Conservation (phyloP, 768 basidiomycete species). For the Erythrobasidium yunnanense region DNA sequence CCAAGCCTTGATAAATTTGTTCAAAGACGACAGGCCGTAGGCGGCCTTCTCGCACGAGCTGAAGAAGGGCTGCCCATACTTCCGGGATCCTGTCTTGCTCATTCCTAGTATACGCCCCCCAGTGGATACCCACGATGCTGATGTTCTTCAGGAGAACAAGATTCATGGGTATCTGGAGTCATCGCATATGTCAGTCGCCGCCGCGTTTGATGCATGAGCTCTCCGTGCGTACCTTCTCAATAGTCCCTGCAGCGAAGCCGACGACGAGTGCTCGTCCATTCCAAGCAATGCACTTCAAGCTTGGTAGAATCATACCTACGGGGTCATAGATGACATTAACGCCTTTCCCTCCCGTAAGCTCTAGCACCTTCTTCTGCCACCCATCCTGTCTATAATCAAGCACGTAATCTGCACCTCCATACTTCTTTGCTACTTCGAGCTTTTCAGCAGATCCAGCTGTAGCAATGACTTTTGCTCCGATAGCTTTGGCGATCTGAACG, state of each 20-base stretch:
- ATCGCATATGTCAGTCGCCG: neutral
- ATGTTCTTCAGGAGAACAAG: slow-evolving; percentile 72
- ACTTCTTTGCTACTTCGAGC: slow-evolving; percentile 60
- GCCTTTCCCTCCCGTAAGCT: slow-evolving; percentile 70
- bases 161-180: slow-evolving; percentile 60
- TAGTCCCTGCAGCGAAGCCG: slow-evolving; percentile 74
- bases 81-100: slow-evolving; percentile 55
- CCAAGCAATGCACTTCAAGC: slow-evolving; percentile 30
- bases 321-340: slow-evolving; percentile 67
- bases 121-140: slow-evolving; percentile 70
- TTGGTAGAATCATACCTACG: slow-evolving; percentile 64
- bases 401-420: slow-evolving; percentile 70
- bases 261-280: slow-evolving; percentile 70
- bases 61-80: slow-evolving; percentile 64
- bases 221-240: slow-evolving; percentile 57
- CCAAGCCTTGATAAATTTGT: slow-evolving; percentile 56
- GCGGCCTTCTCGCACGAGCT: slow-evolving; percentile 58
- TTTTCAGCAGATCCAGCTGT: slow-evolving; percentile 73
- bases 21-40: slow-evolving; percentile 61
- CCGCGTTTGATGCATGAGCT: neutral
- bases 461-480: slow-evolving; percentile 90
- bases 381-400: slow-evolving; percentile 61
- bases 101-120: slow-evolving; percentile 48
- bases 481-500: slow-evolving; percentile 79
- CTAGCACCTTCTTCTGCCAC: slow-evolving; percentile 80